Conservation (phyloP, 2,329 filamentous ascomycete genomes). For the Penicillium occitanis region DNA sequence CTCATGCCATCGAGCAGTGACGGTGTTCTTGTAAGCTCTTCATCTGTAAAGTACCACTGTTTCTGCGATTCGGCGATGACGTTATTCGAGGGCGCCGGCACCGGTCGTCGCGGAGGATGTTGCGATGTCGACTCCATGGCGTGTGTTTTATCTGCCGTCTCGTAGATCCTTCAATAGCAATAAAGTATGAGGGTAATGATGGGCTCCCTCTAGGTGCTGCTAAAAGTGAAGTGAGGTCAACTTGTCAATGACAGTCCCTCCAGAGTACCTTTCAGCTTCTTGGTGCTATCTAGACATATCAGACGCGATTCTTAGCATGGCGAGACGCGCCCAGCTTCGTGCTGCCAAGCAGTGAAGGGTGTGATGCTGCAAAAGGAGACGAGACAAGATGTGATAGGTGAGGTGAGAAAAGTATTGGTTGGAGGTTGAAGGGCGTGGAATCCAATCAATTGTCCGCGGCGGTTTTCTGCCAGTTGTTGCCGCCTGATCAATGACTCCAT, state of each 20-base stretch:
- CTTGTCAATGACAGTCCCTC: not conserved
- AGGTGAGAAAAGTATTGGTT: not conserved
- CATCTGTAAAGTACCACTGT: conserved; percentile 88
- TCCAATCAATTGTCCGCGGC: conserved; percentile 10
- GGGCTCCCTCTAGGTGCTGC: not conserved
- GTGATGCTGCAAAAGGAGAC: not conserved
- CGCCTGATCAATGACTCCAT: conserved; percentile 7
- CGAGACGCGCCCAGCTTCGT: conserved; percentile 9
- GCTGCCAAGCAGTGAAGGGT: conserved; percentile 5
- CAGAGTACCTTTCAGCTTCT: conserved; percentile 9
- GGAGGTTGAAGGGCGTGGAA: not conserved
- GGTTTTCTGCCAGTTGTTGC: conserved; percentile 6
- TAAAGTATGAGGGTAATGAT: not conserved
- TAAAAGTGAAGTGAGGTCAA: not conserved
- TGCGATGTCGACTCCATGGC: conserved; percentile 34
- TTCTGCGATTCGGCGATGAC: conserved; percentile 57
- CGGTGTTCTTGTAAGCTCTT: conserved; percentile 79
- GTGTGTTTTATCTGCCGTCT: not conserved
- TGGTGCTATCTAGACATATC: conserved; percentile 7
- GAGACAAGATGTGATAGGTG: not conserved
- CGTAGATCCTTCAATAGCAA: not conserved
- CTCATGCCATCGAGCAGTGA: conserved; percentile 80
- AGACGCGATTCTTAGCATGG: conserved; percentile 14
- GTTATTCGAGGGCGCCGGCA: conserved; percentile 44
- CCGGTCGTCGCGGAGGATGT: conserved; percentile 28